A percentile compares a stretch with the other conserved stretches of the same genome.
phyloP scores from a whole-genome alignment of 2,329 filamentous ascomycete species.

The Sphaerostilbella broomeana region DNA sequence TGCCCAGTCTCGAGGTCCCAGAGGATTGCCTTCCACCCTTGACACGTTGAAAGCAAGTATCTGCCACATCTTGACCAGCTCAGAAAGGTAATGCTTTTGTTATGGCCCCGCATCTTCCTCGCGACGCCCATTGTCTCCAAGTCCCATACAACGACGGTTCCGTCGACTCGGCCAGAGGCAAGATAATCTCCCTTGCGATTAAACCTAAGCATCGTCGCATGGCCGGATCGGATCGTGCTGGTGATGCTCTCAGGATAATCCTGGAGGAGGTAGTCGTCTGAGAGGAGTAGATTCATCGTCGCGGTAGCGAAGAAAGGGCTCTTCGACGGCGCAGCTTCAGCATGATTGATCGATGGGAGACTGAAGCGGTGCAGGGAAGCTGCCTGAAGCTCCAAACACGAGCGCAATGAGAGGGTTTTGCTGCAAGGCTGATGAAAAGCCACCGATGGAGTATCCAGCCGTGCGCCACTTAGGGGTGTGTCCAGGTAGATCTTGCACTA shows the following conservation, averaged over 20 bases:
- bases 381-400: constrained; percentile 9
- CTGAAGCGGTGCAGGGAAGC: constrained; percentile 11
- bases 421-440: constrained; percentile 29
- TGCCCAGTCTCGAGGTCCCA: constrained; percentile 77
- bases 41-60: constrained; percentile 85
- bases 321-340: constrained; percentile 12
- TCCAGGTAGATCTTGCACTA: not conserved
- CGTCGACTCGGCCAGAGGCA: constrained; percentile 88
- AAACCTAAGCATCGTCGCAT: constrained; percentile 70
- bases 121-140: constrained; percentile 96
- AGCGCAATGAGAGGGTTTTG: constrained; percentile 4
- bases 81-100: constrained; percentile 84
- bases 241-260: constrained; percentile 90
- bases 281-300: constrained; percentile 53
- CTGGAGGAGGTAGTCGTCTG: constrained; percentile 58
- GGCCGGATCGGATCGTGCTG: constrained; percentile 70
- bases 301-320: constrained; percentile 10
- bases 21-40: constrained; percentile 93
- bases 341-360: constrained; percentile 15
- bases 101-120: constrained; percentile 88
- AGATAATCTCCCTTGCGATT: constrained; percentile 92
- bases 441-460: constrained; percentile 1
- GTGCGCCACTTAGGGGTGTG: constrained; percentile 8
- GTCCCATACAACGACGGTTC: constrained; percentile 92
- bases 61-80: constrained; percentile 92